phyloP scores from a whole-genome alignment of 345 rosid species.

The Dipteronia sinensis region DNA sequence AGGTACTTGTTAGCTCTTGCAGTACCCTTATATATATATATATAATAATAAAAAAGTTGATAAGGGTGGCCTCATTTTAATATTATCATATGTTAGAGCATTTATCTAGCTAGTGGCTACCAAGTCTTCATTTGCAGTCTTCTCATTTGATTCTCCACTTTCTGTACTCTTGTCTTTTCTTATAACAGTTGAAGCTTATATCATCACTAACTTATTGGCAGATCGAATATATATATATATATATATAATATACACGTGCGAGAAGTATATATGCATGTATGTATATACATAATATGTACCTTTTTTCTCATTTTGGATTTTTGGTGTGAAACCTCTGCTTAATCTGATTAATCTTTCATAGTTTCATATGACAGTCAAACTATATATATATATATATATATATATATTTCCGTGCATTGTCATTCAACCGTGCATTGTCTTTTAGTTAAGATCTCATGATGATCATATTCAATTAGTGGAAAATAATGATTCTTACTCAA shows the following conservation, averaged over 20 bases:
- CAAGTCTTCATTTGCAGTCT: not conserved
- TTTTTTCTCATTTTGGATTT: not conserved
- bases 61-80: too few species aligned
- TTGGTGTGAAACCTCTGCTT: not conserved
- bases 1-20: not conserved
- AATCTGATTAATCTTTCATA: too few species aligned
- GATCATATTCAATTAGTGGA: not conserved
- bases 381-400: too few species aligned
- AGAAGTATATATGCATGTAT: too few species aligned
- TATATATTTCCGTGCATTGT: too few species aligned
- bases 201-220: too few species aligned
- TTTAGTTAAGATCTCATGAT: not conserved
- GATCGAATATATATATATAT: too few species aligned
- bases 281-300: not conserved
- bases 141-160: not conserved
- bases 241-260: too few species aligned
- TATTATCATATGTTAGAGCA: too few species aligned
- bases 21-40: not conserved
- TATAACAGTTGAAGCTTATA: not conserved
- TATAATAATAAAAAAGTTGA: too few species aligned
- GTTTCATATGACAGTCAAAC: not conserved
- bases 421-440: not conserved
- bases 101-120: too few species aligned
- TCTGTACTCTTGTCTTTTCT: not conserved
- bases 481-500: not conserved